A percentile compares a stretch with the other conserved stretches of the same genome.
Evolutionary conservation across 2,329 filamentous ascomycete species (phyloP).

Genomic region (Fusarium sp.): DNA sequence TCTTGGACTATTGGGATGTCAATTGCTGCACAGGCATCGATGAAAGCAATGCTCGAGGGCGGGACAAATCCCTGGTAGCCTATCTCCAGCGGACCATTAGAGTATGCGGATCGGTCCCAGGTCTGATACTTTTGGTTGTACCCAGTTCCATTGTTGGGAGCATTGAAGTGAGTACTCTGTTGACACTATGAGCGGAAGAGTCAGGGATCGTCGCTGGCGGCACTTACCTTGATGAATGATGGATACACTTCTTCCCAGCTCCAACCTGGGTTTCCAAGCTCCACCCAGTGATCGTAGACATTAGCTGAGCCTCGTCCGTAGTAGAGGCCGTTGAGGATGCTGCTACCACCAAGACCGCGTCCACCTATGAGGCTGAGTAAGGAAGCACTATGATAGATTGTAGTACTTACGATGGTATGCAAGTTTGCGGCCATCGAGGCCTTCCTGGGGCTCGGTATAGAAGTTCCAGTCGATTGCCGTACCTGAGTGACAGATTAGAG

Average conservation of each 20-base stretch:
- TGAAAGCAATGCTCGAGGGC: slow-evolving; percentile 1
- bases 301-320: slow-evolving; percentile 12
- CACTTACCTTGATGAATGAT: background rate
- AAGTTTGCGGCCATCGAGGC: slow-evolving; percentile 1
- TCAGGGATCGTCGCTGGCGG: accelerated
- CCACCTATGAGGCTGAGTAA: background rate
- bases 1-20: background rate
- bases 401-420: slow-evolving; percentile 6
- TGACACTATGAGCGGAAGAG: accelerated
- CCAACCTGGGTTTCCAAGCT: slow-evolving; percentile 8
- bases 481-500: background rate
- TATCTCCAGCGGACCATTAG: background rate
- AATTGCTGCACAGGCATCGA: slow-evolving; percentile 3
- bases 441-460: background rate
- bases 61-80: slow-evolving; percentile 11
- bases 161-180: slow-evolving; percentile 8
- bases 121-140: slow-evolving; percentile 11
- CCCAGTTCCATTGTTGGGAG: background rate
- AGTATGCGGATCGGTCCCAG: background rate
- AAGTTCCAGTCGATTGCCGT: slow-evolving; percentile 9
- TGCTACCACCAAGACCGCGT: slow-evolving; percentile 2
- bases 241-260: slow-evolving; percentile 10
- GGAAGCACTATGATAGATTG: accelerated
- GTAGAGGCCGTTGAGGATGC: slow-evolving; percentile 14
- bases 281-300: slow-evolving; percentile 12